Conservation (phyloP, 2,329 filamentous ascomycete genomes). For the Neocatenulostroma microsporum region DNA sequence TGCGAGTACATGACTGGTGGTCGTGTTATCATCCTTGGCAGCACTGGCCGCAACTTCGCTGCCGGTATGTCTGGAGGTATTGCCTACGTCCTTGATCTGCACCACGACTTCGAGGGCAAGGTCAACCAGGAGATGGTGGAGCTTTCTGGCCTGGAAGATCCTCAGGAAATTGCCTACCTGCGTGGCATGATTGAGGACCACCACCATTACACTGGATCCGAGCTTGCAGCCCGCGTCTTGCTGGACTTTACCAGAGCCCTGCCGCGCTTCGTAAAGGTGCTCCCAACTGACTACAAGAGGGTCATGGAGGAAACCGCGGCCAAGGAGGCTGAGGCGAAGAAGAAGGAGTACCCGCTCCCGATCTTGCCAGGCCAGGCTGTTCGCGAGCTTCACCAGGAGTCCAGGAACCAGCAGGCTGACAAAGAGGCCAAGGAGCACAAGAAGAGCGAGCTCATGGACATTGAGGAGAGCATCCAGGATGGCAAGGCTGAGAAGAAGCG, state of each 20-base stretch:
- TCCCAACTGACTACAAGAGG: conserved; percentile 94
- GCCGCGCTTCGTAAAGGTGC: conserved; percentile 83
- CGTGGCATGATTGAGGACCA: conserved; percentile 92
- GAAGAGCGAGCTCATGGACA: conserved; percentile 64
- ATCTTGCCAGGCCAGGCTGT: conserved; percentile 61
- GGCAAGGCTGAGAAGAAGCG: conserved; percentile 81
- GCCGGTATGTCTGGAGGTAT: conserved; percentile 99
- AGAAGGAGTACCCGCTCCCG: conserved; percentile 72
- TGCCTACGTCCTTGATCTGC: conserved; percentile 84
- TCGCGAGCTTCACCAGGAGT: conserved; percentile 46
- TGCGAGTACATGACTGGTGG: conserved; percentile 99
- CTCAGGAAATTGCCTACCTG: conserved; percentile 79
- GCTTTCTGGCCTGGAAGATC: conserved; percentile 73
- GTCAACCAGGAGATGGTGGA: conserved; percentile 98
- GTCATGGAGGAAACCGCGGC: conserved; percentile 77
- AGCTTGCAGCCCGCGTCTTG: conserved; percentile 83
- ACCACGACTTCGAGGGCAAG: conserved; percentile 83
- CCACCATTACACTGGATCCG: conserved; percentile 94
- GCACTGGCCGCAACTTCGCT: conserved; percentile 91
- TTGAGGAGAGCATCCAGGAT: conserved; percentile 85
- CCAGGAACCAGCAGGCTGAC: conserved; percentile 49
- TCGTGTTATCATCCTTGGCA: conserved; percentile 76
- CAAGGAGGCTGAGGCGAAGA: conserved; percentile 78
- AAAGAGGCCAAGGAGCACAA: conserved; percentile 58
- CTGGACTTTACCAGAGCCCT: conserved; percentile 93